Conservation (phyloP, 2,329 filamentous ascomycete species). For the Cryphonectria carpinicola region DNA sequence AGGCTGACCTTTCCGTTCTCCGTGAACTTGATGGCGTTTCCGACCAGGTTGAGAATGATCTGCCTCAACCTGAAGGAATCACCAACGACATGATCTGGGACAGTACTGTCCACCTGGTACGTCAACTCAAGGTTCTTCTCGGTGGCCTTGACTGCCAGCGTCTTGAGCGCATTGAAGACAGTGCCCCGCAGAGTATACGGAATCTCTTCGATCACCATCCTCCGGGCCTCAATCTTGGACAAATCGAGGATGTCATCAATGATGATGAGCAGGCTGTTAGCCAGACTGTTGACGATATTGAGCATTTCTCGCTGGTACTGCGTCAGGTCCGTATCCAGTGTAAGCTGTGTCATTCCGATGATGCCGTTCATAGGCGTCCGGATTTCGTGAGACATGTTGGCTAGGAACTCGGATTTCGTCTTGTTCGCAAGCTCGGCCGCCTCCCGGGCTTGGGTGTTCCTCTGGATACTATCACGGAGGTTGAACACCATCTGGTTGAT, state of each 20-base stretch:
- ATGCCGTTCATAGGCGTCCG: constrained; percentile 97
- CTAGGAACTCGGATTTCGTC: constrained; percentile 97
- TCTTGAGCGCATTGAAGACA: constrained; percentile 97
- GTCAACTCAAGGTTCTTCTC: constrained; percentile 92
- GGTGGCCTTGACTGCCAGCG: constrained; percentile 94
- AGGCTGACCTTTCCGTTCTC: constrained; percentile 95
- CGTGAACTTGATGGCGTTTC: constrained; percentile 99
- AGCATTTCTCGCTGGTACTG: constrained; percentile 97
- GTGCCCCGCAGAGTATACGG: constrained; percentile 92
- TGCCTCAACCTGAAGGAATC: constrained; percentile 96
- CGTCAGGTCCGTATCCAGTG: constrained; percentile 90
- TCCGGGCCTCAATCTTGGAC: constrained; percentile 87
- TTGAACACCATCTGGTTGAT: constrained; percentile 99
- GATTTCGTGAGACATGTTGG: constrained; percentile 99
- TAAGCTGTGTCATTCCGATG: constrained; percentile 97
- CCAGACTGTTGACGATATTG: constrained; percentile 95
- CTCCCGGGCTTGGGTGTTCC: constrained; percentile 93
- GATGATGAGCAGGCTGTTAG: constrained; percentile 94
- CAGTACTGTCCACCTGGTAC: constrained; percentile 89
- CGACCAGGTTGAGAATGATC: constrained; percentile 95
- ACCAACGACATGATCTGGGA: constrained; percentile 93
- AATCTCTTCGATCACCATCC: constrained; percentile 98
- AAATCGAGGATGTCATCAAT: constrained; percentile 83
- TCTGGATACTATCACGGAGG: constrained; percentile 91
- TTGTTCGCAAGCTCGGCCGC: constrained; percentile 96